These are phyloP conservation scores for Margaritispora aquatica DNA, from an alignment of 495 filamentous ascomycete genomes.

Conservation along the genomic window DNA sequence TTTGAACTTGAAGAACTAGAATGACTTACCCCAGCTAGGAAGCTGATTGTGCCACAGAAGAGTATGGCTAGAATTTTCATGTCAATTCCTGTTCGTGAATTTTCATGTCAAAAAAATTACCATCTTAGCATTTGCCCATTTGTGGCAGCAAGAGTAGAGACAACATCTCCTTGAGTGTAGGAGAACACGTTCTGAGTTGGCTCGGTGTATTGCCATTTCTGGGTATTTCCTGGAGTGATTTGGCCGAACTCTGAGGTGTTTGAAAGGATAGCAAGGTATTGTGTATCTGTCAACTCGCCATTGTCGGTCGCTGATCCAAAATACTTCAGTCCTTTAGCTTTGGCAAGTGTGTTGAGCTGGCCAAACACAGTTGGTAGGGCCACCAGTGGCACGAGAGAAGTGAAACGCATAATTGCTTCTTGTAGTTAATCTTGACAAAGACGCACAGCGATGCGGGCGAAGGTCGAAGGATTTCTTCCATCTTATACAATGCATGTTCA, in stretches of 20 bases:
- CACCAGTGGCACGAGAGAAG: not conserved
- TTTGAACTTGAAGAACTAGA: not conserved
- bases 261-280: slow-evolving; percentile 33
- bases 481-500: not conserved
- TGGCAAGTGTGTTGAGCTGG: slow-evolving; percentile 24
- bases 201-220: slow-evolving; percentile 43
- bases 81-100: too few species aligned
- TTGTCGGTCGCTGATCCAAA: slow-evolving; percentile 46
- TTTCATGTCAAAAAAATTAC: not conserved
- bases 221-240: slow-evolving; percentile 35
- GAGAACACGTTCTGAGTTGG: slow-evolving; percentile 39
- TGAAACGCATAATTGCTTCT: not conserved
- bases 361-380: not conserved
- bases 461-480: not conserved
- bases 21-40: slow-evolving; percentile 45
- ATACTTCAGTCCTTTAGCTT: slow-evolving; percentile 39
- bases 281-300: slow-evolving; percentile 36
- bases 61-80: slow-evolving; percentile 33
- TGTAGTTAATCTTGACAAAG: not conserved
- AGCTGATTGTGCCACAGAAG: slow-evolving; percentile 58
- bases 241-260: slow-evolving; percentile 41
- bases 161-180: slow-evolving; percentile 44
- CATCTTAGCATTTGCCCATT: slow-evolving; percentile 52
- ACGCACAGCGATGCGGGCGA: not conserved
- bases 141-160: slow-evolving; percentile 40